Conservation (phyloP, 2,329 filamentous ascomycete species). For the Fusarium beomiforme region DNA sequence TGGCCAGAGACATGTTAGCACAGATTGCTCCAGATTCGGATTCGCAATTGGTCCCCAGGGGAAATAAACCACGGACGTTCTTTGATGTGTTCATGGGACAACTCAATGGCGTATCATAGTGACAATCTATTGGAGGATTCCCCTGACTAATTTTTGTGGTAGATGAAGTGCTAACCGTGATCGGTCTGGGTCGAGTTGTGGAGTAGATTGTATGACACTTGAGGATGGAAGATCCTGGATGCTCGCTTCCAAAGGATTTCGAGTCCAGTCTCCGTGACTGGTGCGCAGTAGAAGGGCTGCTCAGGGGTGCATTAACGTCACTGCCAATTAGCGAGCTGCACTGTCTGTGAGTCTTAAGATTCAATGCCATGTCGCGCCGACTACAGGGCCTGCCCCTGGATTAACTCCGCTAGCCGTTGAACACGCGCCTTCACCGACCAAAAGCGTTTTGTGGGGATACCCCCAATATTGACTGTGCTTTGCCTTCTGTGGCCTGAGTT, state of each 20-base stretch:
- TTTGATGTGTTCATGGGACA: not conserved
- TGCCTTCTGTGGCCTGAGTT: not conserved
- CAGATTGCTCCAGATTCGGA: constrained; percentile 12
- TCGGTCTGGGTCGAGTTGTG: constrained; percentile 18
- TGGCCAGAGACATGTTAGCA: constrained; percentile 9
- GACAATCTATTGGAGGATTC: constrained; percentile 2
- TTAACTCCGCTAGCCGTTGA: constrained; percentile 27
- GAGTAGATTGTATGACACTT: not conserved
- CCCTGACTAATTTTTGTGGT: constrained; percentile 19
- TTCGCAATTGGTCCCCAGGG: constrained; percentile 7
- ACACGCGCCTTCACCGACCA: constrained; percentile 36
- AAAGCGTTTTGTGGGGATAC: constrained; percentile 4
- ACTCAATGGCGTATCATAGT: constrained; percentile 1
- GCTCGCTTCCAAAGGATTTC: not conserved
- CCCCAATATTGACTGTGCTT: constrained; percentile 1
- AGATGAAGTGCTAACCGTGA: constrained; percentile 31
- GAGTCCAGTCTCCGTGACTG: constrained; percentile 16
- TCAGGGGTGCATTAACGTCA: constrained; percentile 16
- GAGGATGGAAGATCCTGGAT: not conserved
- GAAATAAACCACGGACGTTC: constrained; percentile 5
- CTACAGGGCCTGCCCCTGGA: constrained; percentile 10
- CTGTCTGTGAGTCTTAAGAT: constrained; percentile 6
- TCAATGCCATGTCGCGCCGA: constrained; percentile 19
- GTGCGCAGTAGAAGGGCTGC: not conserved
- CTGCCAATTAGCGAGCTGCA: constrained; percentile 27